These are phyloP conservation scores for Solanum pimpinellifolium DNA, from an alignment of 257 asterid species.

Conservation along the genomic window DNA sequence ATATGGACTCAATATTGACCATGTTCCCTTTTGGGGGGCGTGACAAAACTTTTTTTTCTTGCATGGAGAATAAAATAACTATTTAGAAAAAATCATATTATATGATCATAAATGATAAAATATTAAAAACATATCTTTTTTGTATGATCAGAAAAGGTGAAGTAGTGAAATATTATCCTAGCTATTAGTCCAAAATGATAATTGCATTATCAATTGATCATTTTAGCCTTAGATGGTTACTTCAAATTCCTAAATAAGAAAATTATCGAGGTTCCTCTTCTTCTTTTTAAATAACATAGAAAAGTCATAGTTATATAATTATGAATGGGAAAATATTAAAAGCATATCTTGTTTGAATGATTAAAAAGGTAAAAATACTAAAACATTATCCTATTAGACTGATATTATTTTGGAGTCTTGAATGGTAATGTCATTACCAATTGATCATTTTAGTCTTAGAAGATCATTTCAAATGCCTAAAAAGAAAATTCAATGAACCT, in stretches of 20 bases:
- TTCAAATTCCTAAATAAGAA: not conserved
- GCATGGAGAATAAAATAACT: not conserved
- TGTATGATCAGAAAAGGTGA: not conserved
- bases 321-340: not conserved
- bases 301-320: no score
- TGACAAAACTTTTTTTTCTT: not conserved
- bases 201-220: not conserved
- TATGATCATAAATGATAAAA: no score
- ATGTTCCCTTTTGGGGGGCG: not conserved
- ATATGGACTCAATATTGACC: no score
- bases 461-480: not conserved
- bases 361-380: no score
- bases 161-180: not conserved
- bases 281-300: no score
- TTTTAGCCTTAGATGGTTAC: not conserved
- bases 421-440: not conserved
- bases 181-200: not conserved
- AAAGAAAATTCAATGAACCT: no score
- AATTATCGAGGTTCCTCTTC: not conserved
- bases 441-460: not conserved
- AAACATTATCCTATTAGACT: not conserved
- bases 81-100: not conserved
- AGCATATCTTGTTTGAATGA: not conserved
- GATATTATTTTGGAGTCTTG: not conserved
- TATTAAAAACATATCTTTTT: no score